phyloP scores from a whole-genome alignment of 2,329 filamentous ascomycete genomes.

The Fusarium zealandicum region DNA sequence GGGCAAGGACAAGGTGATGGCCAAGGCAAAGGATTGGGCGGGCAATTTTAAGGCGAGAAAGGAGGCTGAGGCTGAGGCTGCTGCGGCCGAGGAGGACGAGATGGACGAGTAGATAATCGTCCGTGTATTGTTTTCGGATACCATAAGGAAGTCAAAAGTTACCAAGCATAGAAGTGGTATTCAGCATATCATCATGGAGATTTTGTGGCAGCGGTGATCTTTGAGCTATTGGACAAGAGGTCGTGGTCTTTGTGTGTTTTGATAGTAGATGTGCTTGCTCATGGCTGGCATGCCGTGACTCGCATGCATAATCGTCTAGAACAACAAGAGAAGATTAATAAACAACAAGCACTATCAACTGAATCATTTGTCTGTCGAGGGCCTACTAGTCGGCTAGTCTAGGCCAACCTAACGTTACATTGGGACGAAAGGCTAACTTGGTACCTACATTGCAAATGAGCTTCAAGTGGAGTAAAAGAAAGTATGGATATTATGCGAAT shows the following conservation, averaged over 20 bases:
- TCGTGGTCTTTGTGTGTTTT: background rate
- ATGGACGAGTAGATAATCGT: conserved; percentile 43
- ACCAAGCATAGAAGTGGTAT: conserved; percentile 26
- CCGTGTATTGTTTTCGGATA: conserved; percentile 36
- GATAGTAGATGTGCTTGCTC: background rate
- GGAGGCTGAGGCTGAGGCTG: conserved; percentile 46
- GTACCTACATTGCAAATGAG: no score
- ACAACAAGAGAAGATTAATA: no score
- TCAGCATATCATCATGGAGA: conserved; percentile 5
- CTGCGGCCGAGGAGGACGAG: conserved; percentile 44
- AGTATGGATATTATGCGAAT: background rate
- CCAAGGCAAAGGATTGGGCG: conserved; percentile 74
- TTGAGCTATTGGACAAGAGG: no score
- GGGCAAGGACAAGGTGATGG: conserved; percentile 73
- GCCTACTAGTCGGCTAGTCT: no score
- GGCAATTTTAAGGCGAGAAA: conserved; percentile 58
- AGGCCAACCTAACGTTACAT: no score
- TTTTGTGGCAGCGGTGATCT: background rate
- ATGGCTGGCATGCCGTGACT: no score
- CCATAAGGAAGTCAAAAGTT: conserved; percentile 36
- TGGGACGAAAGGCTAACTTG: no score
- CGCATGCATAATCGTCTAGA: no score
- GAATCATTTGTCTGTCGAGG: no score
- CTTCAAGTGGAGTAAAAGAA: no score
- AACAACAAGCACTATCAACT: no score